Evolutionary conservation across 768 basidiomycete genomes (phyloP), one percentile per base, ranked within the genome.

Genomic region (Coprinopsis marcescibilis): DNA sequence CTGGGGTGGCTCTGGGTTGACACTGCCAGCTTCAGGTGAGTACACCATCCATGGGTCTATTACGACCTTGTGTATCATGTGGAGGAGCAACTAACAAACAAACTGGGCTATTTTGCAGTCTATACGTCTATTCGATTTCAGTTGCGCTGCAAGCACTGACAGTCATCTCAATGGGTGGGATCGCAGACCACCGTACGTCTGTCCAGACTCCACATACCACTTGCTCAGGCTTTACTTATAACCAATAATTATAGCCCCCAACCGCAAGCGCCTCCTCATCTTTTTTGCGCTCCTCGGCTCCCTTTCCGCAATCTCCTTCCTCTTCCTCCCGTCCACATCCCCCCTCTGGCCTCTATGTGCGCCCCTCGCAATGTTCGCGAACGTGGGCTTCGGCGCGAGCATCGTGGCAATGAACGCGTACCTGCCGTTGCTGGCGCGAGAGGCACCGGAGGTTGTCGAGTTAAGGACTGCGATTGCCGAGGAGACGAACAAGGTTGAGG

Each of bases 401-500:
- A 71, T 84, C 8, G 94, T 97, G 3, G 92, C 91, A 15, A 79
- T 90, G 73, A 97, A 97, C 59, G 78, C 90, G 0, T 95, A 95
- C 62, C 77, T 95, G 3, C 90, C 89, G 0, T 67, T 67, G 1
- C 74, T 91, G 6, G 87, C 88, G 2, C 75, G 75, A 50, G 77
- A 79, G 33, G 73, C 81, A 0, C 77, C 78, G 2, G 80, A 83
- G 52, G 81, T 85, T 7, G 55, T 70, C 14, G 53, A 60, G 13
- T 61, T 75, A 1, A 61, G 66, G 23, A 56, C 59, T 12, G 33
- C 29, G 52, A 55, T 21, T 26, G n/a, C n/a, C n/a, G n/a, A n/a
- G n/a, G n/a, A 55, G 3, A 25, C 53, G 5, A 32, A 51, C 15
- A 10, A 43, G 12, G 50, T 43, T 3, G 41, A 24, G n/a, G 56